Percentiles rank a stretch among this genome's conserved stretches.
Conservation (phyloP, 2,329 filamentous ascomycete genomes). For the Aspergillus pseudotamarii region DNA sequence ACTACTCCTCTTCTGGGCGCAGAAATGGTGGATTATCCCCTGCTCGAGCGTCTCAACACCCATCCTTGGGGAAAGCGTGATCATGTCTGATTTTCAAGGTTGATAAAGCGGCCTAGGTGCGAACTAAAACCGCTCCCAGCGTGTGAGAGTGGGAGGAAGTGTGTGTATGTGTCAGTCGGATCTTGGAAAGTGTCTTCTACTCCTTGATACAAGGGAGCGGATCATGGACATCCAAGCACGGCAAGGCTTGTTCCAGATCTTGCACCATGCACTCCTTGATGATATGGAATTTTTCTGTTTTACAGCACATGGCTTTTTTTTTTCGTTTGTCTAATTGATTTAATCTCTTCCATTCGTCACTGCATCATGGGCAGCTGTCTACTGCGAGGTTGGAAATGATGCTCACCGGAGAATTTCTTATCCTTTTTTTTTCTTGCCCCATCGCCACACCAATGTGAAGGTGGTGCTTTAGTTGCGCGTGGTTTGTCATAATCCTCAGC, state of each 20-base stretch:
- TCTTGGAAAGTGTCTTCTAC: background rate
- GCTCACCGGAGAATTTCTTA: slow-evolving; percentile 15
- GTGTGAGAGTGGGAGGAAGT: background rate
- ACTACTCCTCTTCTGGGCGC: background rate
- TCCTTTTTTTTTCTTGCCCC: slow-evolving; percentile 1
- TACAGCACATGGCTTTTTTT: background rate
- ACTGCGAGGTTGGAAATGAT: slow-evolving; percentile 6
- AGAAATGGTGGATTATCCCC: background rate
- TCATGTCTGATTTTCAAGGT: background rate
- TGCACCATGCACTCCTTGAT: slow-evolving; percentile 1
- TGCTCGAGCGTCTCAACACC: background rate
- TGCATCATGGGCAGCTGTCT: slow-evolving; percentile 7
- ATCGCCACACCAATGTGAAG: slow-evolving; percentile 8
- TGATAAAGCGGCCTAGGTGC: background rate
- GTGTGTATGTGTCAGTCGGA: too few relatives aligned
- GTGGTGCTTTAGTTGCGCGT: slow-evolving; percentile 10
- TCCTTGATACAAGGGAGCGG: background rate
- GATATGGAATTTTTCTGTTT: background rate
- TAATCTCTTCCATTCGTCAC: background rate
- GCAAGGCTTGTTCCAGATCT: slow-evolving; percentile 1
- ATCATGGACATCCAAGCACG: background rate
- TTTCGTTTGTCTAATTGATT: background rate
- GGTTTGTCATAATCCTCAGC: slow-evolving; percentile 10
- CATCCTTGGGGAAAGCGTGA: background rate
- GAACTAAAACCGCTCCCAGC: background rate